phyloP scores from a whole-genome alignment of 2,329 filamentous ascomycete genomes.

The Cryphonectria parasitica region DNA sequence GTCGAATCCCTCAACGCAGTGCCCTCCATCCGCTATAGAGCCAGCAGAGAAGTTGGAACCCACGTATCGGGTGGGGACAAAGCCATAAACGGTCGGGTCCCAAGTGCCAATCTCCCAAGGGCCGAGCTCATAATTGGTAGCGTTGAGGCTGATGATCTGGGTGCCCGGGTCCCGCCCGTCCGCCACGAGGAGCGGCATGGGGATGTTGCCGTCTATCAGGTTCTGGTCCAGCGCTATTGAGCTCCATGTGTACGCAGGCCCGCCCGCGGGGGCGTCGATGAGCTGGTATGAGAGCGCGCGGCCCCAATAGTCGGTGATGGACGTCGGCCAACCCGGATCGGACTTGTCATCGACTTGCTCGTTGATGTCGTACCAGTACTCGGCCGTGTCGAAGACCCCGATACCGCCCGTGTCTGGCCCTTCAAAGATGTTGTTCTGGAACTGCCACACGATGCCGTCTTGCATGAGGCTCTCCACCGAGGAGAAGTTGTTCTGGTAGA shows the following conservation, averaged over 20 bases:
- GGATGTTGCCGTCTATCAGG: conserved; percentile 48
- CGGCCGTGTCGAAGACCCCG: conserved; percentile 35
- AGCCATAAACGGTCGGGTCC: conserved; percentile 63
- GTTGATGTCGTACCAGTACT: conserved; percentile 64
- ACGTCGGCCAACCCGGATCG: conserved; percentile 66
- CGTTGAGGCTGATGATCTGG: conserved; percentile 54
- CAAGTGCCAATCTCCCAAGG: conserved; percentile 70
- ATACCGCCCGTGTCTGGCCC: conserved; percentile 37
- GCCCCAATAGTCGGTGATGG: conserved; percentile 89
- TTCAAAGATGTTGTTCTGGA: conserved; percentile 41
- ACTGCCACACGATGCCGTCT: conserved; percentile 42
- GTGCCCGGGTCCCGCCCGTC: conserved; percentile 51
- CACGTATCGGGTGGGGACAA: conserved; percentile 62
- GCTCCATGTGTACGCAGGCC: conserved; percentile 78
- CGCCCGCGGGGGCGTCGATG: conserved; percentile 75
- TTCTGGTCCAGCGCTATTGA: conserved; percentile 56
- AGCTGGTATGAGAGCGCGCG: conserved; percentile 86
- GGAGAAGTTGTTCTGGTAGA: conserved; percentile 84
- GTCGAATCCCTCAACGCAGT: conserved; percentile 80
- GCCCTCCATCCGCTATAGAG: conserved; percentile 54
- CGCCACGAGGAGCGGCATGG: conserved; percentile 55
- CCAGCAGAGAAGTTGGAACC: conserved; percentile 62
- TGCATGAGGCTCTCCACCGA: conserved; percentile 62
- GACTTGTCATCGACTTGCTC: conserved; percentile 63
- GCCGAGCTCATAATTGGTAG: conserved; percentile 67